These are phyloP conservation scores for Acmispon strigosus DNA, from an alignment of 306 rosid species.

Conservation along the genomic window DNA sequence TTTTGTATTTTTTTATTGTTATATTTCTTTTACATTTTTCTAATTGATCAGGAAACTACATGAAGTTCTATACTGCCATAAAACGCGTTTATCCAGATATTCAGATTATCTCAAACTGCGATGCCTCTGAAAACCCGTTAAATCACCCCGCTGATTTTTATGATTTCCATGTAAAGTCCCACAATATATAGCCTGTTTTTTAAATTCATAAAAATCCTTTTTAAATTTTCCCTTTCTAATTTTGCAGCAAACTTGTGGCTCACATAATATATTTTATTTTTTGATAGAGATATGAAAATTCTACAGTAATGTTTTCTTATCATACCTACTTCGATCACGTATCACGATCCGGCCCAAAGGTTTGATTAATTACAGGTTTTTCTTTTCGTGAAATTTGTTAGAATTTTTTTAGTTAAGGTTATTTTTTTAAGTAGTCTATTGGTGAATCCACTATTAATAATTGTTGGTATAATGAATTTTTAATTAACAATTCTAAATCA, in stretches of 20 bases:
- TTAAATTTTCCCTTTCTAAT: neutral
- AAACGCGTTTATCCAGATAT: constrained; percentile 59
- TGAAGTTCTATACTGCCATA: constrained; percentile 51
- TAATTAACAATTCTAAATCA: too few species aligned
- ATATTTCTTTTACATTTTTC: too few species aligned
- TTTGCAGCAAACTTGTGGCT: neutral
- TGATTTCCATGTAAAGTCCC: constrained; percentile 59
- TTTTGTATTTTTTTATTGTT: neutral
- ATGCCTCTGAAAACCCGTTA: constrained; percentile 45
- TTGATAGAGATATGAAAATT: constrained; percentile 46
- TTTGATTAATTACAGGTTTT: too few species aligned
- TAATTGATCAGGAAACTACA: constrained; percentile 53
- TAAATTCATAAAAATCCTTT: too few species aligned
- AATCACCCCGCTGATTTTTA: constrained; percentile 69
- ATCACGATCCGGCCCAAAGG: constrained; percentile 39
- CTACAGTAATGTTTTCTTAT: constrained; percentile 46
- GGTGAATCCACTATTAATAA: too few species aligned
- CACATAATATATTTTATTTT: neutral
- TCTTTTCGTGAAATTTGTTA: too few species aligned
- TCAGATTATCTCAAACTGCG: constrained; percentile 69
- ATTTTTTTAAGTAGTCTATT: too few species aligned
- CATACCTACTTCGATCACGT: constrained; percentile 36
- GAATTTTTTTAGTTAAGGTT: too few species aligned
- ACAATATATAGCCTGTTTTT: too few species aligned
- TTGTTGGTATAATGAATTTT: too few species aligned